Conservation (phyloP, 331 rosid genomes). For the Quercus phellos region DNA sequence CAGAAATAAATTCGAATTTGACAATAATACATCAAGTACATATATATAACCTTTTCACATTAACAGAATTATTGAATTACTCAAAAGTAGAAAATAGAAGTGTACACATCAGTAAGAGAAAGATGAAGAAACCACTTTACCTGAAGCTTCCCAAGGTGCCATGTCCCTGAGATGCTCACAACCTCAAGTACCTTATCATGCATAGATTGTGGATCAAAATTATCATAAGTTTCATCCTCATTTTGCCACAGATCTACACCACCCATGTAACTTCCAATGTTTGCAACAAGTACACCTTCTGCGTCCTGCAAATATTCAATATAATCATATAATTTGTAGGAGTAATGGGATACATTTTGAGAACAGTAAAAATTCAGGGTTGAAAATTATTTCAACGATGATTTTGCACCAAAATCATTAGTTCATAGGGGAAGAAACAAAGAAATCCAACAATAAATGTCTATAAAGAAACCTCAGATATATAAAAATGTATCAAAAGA, state of each 20-base stretch:
- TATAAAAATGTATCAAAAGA: neutral
- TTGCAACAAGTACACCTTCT: constrained; percentile 99
- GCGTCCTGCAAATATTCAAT: constrained; percentile 67
- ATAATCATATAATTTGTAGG: constrained; percentile 8
- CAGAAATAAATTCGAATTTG: neutral
- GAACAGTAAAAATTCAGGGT: neutral
- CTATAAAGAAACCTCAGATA: neutral
- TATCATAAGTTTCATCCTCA: constrained; percentile 86
- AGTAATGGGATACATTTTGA: neutral
- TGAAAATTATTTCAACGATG: neutral
- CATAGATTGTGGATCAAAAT: constrained; percentile 96
- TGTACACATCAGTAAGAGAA: neutral
- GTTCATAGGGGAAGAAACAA: neutral
- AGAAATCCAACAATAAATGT: neutral
- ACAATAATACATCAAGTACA: neutral
- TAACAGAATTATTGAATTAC: neutral
- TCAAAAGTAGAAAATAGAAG: neutral
- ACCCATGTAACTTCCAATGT: constrained; percentile 99
- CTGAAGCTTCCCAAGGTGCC: constrained; percentile 99
- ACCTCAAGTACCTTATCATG: constrained; percentile 96
- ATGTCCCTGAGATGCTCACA: constrained; percentile 96
- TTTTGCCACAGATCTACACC: constrained; percentile 99
- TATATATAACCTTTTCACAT: neutral
- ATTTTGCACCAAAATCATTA: neutral
- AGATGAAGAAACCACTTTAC: constrained; percentile 33